Base-by-base conservation (phyloP, 352 stramenopile genomes). In the Pythium phragmiticola region DNA sequence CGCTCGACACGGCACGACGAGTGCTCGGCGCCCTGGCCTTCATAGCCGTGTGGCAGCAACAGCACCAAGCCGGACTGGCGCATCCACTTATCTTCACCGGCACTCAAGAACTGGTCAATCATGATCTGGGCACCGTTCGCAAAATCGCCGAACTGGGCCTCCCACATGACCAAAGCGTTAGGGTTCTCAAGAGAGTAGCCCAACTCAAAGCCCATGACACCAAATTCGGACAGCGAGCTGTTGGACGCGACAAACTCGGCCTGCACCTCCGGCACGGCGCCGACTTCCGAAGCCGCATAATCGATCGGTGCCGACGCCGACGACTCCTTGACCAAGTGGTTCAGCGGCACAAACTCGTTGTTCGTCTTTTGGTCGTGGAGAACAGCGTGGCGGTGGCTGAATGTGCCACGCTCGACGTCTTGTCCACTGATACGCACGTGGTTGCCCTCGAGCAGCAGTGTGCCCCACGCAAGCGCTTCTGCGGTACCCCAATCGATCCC, bases 291-390 rank as follows among this genome's bases (percentile, higher is more conserved):
- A n/a, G 86, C 74, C 7, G 68, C 67, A 3, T 74, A 76, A 58
- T 84, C 73, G n/a, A 99, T 98, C 12, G 99, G 72, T 36, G 96
- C 96, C 28, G 89, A 97, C 73, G 98, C 98, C 57, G 94, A 93
- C 58, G 90, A 81, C 64, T 98, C 88, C 30, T 84, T 72, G 3
- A 80, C 79, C 2, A 99, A 68, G 59, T 96, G 73, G 78, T 74
- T 83, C 7, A 92, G 63, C 33, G 86, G 78, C 69, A 90, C 81
- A 47, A 84, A 87, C 69, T 97, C 91, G 42, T 95, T 62, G 74
- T 98, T 97, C 2, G 93, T 98, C 52, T 97, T 80, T 78, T 99
- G 90, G 64, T 95, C 84, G 62, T 94, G 90, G 2, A 97, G 66
- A 33, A 97, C 89, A 2, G 87, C 90, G 58, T 97, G 90, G 23